Conservation (phyloP, 306 rosid genomes). For the Cercis canadensis region DNA sequence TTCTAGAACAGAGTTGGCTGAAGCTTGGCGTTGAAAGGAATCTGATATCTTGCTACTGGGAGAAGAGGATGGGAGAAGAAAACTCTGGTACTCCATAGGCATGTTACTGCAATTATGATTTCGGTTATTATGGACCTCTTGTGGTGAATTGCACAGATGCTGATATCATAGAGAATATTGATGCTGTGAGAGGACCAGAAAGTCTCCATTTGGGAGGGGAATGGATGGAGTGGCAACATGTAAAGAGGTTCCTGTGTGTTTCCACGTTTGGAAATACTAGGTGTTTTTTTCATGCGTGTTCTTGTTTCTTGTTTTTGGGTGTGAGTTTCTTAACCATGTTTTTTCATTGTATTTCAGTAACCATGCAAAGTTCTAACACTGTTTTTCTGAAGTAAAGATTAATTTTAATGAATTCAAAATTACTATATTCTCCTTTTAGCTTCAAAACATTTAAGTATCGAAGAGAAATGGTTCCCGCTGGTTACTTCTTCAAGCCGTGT, state of each 20-base stretch:
- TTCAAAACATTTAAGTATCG: no score
- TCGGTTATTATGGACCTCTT: no score
- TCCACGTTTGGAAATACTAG: constrained; percentile 43
- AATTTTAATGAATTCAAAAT: constrained; percentile 29
- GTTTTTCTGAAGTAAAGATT: constrained; percentile 38
- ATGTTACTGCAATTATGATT: no score
- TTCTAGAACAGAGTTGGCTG: constrained; percentile 78
- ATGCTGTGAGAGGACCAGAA: constrained; percentile 9
- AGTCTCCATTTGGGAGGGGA: constrained; percentile 16
- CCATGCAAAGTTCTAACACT: constrained; percentile 46
- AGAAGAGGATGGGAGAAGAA: constrained; percentile 21
- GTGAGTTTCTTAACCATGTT: constrained; percentile 41
- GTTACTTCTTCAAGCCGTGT: no score
- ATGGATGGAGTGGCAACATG: constrained; percentile 34
- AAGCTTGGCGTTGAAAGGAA: constrained; percentile 90
- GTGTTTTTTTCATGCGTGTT: constrained; percentile 44
- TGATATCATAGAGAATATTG: constrained; percentile 31
- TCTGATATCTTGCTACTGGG: constrained; percentile 14
- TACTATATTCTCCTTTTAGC: neutral
- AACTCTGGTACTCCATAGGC: constrained; percentile 1
- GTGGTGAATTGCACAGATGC: constrained; percentile 34
- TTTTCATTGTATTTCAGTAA: constrained; percentile 42
- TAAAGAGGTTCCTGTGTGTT: constrained; percentile 31
- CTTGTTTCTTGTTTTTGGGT: constrained; percentile 40
- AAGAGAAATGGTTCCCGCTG: no score